Base-by-base conservation (phyloP, 257 asterid species). In the Petrea volubilis region DNA sequence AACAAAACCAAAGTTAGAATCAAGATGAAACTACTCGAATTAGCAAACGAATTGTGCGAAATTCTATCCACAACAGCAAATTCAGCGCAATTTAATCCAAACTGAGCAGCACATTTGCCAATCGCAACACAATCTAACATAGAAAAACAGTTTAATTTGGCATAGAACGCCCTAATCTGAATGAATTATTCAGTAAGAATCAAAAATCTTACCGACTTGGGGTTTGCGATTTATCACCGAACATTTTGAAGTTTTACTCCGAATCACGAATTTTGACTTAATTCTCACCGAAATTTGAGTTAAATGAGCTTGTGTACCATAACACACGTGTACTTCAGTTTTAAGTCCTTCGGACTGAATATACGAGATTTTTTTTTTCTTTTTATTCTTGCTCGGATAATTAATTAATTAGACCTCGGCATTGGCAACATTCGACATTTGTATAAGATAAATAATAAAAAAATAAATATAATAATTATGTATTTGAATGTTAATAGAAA, bases 151-250 rank as follows among this genome's bases (percentile, higher is more conserved):
- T 40, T 18, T 8, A 41, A 71, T 40, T 65, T 20, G n/a, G 55
- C 40, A 31, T 11, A 17, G 18, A 46, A 64, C 63, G 27, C 78
- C 56, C 52, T 59, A 77, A 74, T 64, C 38, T 7, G 31, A 27
- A 76, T 20, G 71, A 5, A 11, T 11, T 55, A 61, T 73, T 29
- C 44, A 46, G 33, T 31, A 34, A 65, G 60, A 68, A 14, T 17
- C 47, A 80, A 79, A 12, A 71, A 63, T 49, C 80, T 80, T 67
- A 93, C 98, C 97, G 87, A 76, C 77, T 80, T 23, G 96, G 98
- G 83, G 86, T 80, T 81, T 80, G 87, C 67, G 82, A 79, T 68
- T 83, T 80, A 80, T 83, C 88, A 56, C 83, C 88, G 49, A 87
- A 72, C 98, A 93, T 88, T 77, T 76, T 76, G 61, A 57, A 67